Base-by-base conservation (phyloP, 106 monocot species). In the Allium fistulosum region DNA sequence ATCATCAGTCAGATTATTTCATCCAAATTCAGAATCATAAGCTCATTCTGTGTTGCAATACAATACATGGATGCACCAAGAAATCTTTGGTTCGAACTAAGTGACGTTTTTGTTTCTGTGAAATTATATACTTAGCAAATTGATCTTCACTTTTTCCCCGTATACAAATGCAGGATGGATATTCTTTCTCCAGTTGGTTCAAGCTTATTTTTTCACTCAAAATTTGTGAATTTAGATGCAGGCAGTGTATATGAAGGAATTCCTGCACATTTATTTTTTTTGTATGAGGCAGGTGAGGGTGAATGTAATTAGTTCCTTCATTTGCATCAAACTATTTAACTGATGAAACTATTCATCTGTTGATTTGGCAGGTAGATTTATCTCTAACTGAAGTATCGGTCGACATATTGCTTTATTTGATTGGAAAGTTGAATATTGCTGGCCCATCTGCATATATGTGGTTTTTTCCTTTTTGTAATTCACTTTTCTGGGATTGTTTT, bases 401-500 rank as follows among this genome's bases (percentile, higher is more conserved):
- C 61, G 94, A 94, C 61, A 51, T 87, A 64, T 80, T 94, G 75
- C 84, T 94, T 18, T 90, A 85, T 74, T 68, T 82, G 62, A 53
- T 57, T 63, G 90, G 84, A 52, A 85, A 84, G 65, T 69, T 94
- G 65, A 71, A 90, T 68, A 51, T 94, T 46, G 66, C 75, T 48
- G 87, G 90, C 61, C 87, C 94, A 51, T 94, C 82, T 80, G 77
- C 84, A n/a, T n/a, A n/a, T n/a, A n/a, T n/a, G n/a, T n/a, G n/a
- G n/a, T n/a, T n/a, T n/a, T n/a, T n/a, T n/a, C n/a, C n/a, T n/a
- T n/a, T n/a, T n/a, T n/a, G n/a, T n/a, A n/a, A n/a, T n/a, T n/a
- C n/a, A n/a, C n/a, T n/a, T n/a, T n/a, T n/a, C n/a, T n/a, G n/a
- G n/a, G n/a, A n/a, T n/a, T n/a, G n/a, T n/a, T n/a, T n/a, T n/a